Percentiles rank a stretch among this genome's conserved stretches.
These are phyloP conservation scores for Moricandia moricandioides DNA, from an alignment of 345 rosid species.

Conservation along the genomic window DNA sequence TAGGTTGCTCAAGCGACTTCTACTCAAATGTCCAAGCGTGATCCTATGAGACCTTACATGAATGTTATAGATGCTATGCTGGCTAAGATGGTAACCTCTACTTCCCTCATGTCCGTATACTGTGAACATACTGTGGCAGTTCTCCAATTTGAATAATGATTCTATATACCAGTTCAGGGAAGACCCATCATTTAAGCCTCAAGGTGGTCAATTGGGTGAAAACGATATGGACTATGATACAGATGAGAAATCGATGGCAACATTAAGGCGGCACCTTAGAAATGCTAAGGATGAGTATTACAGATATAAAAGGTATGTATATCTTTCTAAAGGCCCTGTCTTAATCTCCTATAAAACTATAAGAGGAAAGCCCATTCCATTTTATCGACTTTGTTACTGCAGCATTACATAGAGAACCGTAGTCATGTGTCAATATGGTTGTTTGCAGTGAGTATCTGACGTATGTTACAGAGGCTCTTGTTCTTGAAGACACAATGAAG, in stretches of 20 bases:
- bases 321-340: slow-evolving; percentile 3
- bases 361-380: neutral
- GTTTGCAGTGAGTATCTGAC: slow-evolving; percentile 81
- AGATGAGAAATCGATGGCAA: slow-evolving; percentile 99
- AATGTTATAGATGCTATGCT: slow-evolving; percentile 89
- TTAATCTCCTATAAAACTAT: neutral
- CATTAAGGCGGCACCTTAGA: slow-evolving; percentile 90
- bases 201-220: slow-evolving; percentile 96
- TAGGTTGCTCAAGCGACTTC: slow-evolving; percentile 99
- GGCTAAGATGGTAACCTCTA: slow-evolving; percentile 63
- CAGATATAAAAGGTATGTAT: slow-evolving; percentile 80
- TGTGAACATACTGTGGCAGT: neutral
- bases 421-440: slow-evolving; percentile 1
- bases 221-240: slow-evolving; percentile 99
- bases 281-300: slow-evolving; percentile 91
- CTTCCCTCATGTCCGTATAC: neutral
- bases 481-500: slow-evolving; percentile 90
- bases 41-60: slow-evolving; percentile 97
- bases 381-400: neutral
- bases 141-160: slow-evolving; percentile 23
- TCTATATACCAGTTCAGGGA: slow-evolving; percentile 60
- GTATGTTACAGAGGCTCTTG: slow-evolving; percentile 76
- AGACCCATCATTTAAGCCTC: slow-evolving; percentile 97
- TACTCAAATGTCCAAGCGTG: slow-evolving; percentile 98
- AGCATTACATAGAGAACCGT: neutral